These are phyloP conservation scores for Jamesozyma piceae DNA, from an alignment of 805 yeast species.

Conservation along the genomic window DNA sequence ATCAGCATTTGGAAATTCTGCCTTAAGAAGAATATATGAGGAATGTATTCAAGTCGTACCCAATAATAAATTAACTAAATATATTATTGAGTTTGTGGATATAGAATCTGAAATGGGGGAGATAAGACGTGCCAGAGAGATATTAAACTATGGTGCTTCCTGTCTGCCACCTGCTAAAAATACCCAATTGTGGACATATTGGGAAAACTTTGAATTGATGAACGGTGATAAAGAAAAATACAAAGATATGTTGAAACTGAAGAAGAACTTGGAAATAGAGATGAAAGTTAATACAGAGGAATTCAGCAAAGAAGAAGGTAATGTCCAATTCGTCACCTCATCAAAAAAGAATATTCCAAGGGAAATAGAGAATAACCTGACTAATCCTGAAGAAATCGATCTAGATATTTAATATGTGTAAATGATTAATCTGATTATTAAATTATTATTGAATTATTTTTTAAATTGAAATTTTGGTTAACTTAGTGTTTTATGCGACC, in stretches of 20 bases:
- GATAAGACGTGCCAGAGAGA: slow-evolving; percentile 49
- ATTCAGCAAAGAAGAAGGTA: slow-evolving; percentile 17
- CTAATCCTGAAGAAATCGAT: slow-evolving; percentile 9
- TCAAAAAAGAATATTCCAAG: slow-evolving; percentile 29
- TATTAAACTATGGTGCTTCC: slow-evolving; percentile 48
- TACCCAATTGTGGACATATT: slow-evolving; percentile 46
- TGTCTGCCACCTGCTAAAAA: slow-evolving; percentile 30
- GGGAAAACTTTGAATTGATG: slow-evolving; percentile 68
- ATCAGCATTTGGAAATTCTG: slow-evolving; percentile 33
- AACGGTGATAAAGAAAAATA: slow-evolving; percentile 63
- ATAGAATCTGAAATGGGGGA: slow-evolving; percentile 50
- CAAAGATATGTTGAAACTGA: slow-evolving; percentile 61
- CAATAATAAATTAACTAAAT: slow-evolving; percentile 32
- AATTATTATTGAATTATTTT: too few species aligned
- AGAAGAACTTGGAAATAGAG: slow-evolving; percentile 30
- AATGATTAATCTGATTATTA: too few species aligned
- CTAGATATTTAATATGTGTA: too few species aligned
- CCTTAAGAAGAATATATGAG: slow-evolving; percentile 42
- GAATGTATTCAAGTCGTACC: slow-evolving; percentile 43
- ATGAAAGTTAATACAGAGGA: slow-evolving; percentile 26
- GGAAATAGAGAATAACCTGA: background rate
- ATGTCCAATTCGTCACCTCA: slow-evolving; percentile 42
- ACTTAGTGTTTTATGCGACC: too few species aligned
- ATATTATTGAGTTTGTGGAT: slow-evolving; percentile 46
- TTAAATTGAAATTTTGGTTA: too few species aligned